Evolutionary conservation across 225 moss, liverwort and hornwort genomes (phyloP).

Genomic region (Marchantia paleacea): DNA sequence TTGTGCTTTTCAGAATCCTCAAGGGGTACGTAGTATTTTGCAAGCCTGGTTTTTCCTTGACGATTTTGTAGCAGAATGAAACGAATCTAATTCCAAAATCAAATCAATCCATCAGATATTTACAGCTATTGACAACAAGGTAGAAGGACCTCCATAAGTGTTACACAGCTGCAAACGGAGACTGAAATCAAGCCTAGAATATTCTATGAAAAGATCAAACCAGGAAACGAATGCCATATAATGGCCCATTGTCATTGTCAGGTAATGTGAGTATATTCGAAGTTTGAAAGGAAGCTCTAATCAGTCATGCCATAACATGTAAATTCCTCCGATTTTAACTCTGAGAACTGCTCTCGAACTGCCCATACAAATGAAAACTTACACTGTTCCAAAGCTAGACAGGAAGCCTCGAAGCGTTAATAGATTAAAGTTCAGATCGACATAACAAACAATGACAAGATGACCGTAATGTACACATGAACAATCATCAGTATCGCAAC

Average conservation of each 20-base stretch:
- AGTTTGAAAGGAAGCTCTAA: too few species aligned
- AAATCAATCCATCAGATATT: not conserved
- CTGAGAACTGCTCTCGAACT: not conserved
- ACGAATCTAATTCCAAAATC: slow-evolving; percentile 54
- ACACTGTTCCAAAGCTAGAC: not conserved
- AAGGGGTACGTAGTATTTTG: slow-evolving; percentile 74
- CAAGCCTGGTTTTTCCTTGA: slow-evolving; percentile 79
- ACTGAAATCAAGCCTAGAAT: not conserved
- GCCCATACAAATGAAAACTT: not conserved
- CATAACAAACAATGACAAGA: not conserved
- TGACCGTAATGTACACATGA: not conserved
- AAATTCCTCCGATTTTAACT: not conserved
- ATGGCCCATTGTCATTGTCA: not conserved
- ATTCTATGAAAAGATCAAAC: not conserved
- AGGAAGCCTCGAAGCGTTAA: not conserved
- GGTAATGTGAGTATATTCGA: not conserved
- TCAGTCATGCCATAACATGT: too few species aligned
- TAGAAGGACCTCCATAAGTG: too few species aligned
- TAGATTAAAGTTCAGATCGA: not conserved
- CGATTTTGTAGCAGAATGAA: slow-evolving; percentile 80
- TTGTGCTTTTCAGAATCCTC: slow-evolving; percentile 91
- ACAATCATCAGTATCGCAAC: not conserved
- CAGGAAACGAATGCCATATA: not conserved
- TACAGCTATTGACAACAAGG: not conserved
- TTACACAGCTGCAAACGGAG: not conserved